Conservation (phyloP, 441 rosid species). For the Biscutella auriculata region DNA sequence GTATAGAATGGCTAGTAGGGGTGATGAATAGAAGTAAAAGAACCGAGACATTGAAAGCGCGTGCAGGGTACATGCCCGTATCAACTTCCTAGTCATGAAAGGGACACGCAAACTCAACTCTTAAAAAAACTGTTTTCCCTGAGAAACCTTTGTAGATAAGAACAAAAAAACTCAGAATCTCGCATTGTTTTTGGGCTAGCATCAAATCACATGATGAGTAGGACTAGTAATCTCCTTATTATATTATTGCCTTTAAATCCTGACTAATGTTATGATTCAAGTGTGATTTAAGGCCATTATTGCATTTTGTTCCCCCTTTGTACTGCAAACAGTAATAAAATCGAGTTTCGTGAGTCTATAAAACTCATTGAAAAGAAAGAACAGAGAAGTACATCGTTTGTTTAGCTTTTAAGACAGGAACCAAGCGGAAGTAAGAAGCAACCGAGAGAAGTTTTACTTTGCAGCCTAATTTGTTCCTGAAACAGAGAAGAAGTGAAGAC, state of each 20-base stretch:
- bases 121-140: conserved; percentile 12
- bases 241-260: neutral
- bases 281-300: neutral
- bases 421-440: neutral
- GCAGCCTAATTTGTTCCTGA: conserved; percentile 14
- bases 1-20: conserved; percentile 79
- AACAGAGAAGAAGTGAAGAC: neutral
- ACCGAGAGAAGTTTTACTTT: neutral
- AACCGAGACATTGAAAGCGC: conserved; percentile 70
- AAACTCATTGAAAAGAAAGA: neutral
- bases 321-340: neutral
- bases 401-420: neutral
- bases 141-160: conserved; percentile 41
- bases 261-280: neutral
- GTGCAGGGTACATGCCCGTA: conserved; percentile 42
- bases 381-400: neutral
- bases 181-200: conserved; percentile 17
- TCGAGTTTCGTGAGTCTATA: neutral
- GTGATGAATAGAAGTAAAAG: conserved; percentile 97
- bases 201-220: conserved; percentile 22
- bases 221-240: conserved; percentile 9
- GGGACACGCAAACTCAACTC: conserved; percentile 10
- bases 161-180: conserved; percentile 22
- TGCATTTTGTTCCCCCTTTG: neutral
- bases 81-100: conserved; percentile 25